Conservation (phyloP, 2,329 filamentous ascomycete genomes). For the Colletotrichum brevisporum region DNA sequence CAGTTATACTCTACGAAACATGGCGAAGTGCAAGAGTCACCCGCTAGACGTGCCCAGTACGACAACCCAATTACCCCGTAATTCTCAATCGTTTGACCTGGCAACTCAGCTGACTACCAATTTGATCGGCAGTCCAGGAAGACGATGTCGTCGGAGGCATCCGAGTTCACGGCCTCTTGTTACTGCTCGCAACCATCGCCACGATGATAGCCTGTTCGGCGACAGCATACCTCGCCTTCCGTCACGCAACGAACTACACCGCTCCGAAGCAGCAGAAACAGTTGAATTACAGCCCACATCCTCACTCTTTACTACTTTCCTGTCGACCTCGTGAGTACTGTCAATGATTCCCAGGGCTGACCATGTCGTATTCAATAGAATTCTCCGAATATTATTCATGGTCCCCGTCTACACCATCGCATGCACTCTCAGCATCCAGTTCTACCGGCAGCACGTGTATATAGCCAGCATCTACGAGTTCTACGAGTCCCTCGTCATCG, state of each 20-base stretch:
- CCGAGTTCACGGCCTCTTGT: constrained; percentile 5
- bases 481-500: constrained; percentile 25
- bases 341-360: too few relatives aligned
- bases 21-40: constrained; percentile 21
- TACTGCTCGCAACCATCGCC: neutral
- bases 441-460: constrained; percentile 25
- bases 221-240: constrained; percentile 6
- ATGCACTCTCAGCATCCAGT: constrained; percentile 17
- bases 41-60: constrained; percentile 15
- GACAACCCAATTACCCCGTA: neutral
- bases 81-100: too few relatives aligned
- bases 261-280: constrained; percentile 23
- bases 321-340: too few relatives aligned
- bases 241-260: constrained; percentile 24
- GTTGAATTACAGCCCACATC: too few relatives aligned
- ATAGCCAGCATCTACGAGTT: constrained; percentile 26
- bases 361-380: neutral
- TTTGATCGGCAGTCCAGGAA: neutral
- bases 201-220: constrained; percentile 8
- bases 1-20: neutral
- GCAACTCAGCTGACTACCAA: neutral
- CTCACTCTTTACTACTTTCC: too few relatives aligned
- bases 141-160: neutral
- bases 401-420: constrained; percentile 22
- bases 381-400: constrained; percentile 14